Conservation (phyloP, 2,329 filamentous ascomycete species). For the Blastomyces emzantsi region DNA sequence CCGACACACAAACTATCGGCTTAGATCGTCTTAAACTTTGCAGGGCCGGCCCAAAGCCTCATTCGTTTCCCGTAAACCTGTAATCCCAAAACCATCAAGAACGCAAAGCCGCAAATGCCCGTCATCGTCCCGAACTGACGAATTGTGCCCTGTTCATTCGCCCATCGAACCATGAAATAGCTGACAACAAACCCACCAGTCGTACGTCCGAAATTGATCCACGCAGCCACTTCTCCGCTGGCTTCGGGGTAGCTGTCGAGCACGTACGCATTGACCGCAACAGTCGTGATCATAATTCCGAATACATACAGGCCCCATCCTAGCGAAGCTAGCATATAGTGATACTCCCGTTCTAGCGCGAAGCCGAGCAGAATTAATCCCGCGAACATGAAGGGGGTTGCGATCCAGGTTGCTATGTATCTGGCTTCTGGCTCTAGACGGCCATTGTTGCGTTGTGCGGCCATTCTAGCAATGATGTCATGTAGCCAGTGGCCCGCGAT, state of each 20-base stretch:
- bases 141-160: slow-evolving; percentile 35
- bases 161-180: slow-evolving; percentile 48
- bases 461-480: slow-evolving; percentile 41
- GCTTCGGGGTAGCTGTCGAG: slow-evolving; percentile 49
- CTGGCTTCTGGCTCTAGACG: slow-evolving; percentile 50
- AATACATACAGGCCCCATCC: slow-evolving; percentile 49
- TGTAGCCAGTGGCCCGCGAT: slow-evolving; percentile 49
- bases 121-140: slow-evolving; percentile 42
- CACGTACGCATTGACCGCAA: slow-evolving; percentile 44
- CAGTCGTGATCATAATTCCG: slow-evolving; percentile 48
- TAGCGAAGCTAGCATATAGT: slow-evolving; percentile 44
- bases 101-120: slow-evolving; percentile 32
- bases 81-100: slow-evolving; percentile 30
- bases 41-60: slow-evolving; percentile 29
- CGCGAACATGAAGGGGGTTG: slow-evolving; percentile 42
- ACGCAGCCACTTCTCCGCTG: slow-evolving; percentile 46
- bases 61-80: slow-evolving; percentile 33
- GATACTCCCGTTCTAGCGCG: slow-evolving; percentile 42
- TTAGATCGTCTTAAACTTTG: slow-evolving; percentile 26
- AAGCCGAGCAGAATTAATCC: slow-evolving; percentile 48
- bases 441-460: slow-evolving; percentile 42
- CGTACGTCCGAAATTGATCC: slow-evolving; percentile 44
- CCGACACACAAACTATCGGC: neutral
- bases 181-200: slow-evolving; percentile 45
- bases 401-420: slow-evolving; percentile 41